Evolutionary conservation across 345 rosid genomes (phyloP), one percentile per base, ranked within the genome.

Genomic region (Lepidium sativum): DNA sequence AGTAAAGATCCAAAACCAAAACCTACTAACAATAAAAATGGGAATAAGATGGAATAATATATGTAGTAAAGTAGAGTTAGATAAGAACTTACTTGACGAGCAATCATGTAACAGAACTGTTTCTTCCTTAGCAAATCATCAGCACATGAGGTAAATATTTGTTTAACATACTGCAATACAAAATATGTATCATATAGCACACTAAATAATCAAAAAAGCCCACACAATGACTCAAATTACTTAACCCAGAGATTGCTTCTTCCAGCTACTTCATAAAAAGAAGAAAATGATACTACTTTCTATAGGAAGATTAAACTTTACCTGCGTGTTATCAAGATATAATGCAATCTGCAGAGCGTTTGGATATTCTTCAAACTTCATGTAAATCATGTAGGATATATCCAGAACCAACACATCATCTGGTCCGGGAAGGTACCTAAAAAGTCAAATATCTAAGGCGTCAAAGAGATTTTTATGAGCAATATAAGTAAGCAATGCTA

Each of bases 381-480:
- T 78, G 80, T 86, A 86, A 70, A 91, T 84, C 86, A 72, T 63
- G 74, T 85, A 87, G 0, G 96, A 83, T 55, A 86, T 86, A 75
- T 87, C 91, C 17, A 86, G 75, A 63, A 86, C 96, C 60, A 80
- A 32, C 75, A 69, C 43, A 77, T 95, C 99, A 81, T 95, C 96
- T 65, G 98, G 96, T 56, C 95, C 89, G 47, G 94, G 96, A 62
- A 91, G 90, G 58, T 88, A 95, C 79, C 99, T 95, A 81, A 55
- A 49, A 51, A 34, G 6, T 11, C 23, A 64, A 56, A 40, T 21
- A 41, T 32, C 17, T 34, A 42, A 16, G 14, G 21, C 4, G 23
- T 32, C 25, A 57, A 57, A 41, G 59, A 42, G 52, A 32, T n/a
- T 43, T 38, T 38, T 33, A 6, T 20, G 38, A 38, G 59, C 47